phyloP scores from a whole-genome alignment of 768 basidiomycete species.

The Leccinum aurantiacum region DNA sequence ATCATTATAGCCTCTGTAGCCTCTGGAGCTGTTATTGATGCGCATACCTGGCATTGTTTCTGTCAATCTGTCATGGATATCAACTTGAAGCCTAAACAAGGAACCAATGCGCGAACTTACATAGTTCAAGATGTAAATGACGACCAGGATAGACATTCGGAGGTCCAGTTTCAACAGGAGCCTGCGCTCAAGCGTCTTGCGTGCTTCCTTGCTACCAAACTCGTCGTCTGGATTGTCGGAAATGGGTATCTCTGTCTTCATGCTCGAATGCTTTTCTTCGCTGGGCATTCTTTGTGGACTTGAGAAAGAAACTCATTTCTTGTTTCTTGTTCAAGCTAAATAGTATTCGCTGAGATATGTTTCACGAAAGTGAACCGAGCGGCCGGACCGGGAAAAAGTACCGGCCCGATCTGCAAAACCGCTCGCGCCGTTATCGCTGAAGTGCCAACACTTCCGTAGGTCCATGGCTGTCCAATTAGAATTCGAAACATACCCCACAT shows the following conservation, averaged over 20 bases:
- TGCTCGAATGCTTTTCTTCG: conserved; percentile 2
- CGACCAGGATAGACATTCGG: conserved; percentile 52
- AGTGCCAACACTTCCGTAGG: too few relatives aligned
- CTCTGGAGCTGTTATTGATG: background rate
- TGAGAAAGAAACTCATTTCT: background rate
- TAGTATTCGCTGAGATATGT: too few relatives aligned
- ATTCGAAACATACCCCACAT: too few relatives aligned
- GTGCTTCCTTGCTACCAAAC: conserved; percentile 47
- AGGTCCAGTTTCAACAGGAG: conserved; percentile 56
- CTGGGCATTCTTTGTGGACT: background rate
- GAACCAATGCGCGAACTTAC: conserved; percentile 15
- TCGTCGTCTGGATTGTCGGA: conserved; percentile 36
- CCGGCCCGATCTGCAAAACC: too few relatives aligned
- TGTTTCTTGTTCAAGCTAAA: background rate
- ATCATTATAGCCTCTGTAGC: background rate
- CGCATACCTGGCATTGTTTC: conserved; percentile 65
- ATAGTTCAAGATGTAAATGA: conserved; percentile 40
- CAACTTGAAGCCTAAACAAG: background rate
- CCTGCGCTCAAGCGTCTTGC: conserved; percentile 49
- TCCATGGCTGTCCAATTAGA: too few relatives aligned
- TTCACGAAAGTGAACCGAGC: too few relatives aligned
- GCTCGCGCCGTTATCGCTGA: too few relatives aligned
- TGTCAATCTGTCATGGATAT: conserved; percentile 48
- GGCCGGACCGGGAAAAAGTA: too few relatives aligned
- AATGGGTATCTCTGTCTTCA: conserved; percentile 2